Evolutionary conservation across 2,329 filamentous ascomycete species (phyloP), one percentile per base, ranked within the genome.

Genomic region (Ustulina deusta): DNA sequence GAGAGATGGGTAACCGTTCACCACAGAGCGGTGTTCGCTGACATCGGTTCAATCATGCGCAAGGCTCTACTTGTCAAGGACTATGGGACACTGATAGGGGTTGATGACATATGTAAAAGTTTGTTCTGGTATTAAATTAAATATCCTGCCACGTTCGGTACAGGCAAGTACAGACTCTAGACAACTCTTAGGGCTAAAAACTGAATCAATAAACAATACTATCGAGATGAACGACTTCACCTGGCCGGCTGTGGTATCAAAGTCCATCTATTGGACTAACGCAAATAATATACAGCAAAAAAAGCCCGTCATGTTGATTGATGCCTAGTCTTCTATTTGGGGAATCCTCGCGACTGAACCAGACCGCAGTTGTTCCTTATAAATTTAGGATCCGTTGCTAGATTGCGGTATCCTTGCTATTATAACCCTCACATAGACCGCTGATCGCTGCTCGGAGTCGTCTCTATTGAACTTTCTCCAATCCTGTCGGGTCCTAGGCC

Each of bases 241-340:
- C 46, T 46, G 38, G 65, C 20, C 40, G 34, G 55, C 59, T 60
- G 49, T 63, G 52, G 64, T 70, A 65, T 69, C 67, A 58, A 63
- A 63, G 71, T 70, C 71, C 74, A 71, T 74, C 66, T 71, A 73
- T 73, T 67, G 74, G 75, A 77, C 75, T 76, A 77, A 74, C 72
- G 74, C 72, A 77, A 64, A 77, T 77, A 77, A 77, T 78, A 73
- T 78, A 78, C 76, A 78, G 74, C 75, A 77, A 74, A 75, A 70
- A 72, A 69, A 66, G 60, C 66, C 69, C 70, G 69, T 69, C 69
- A 68, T 70, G 67, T 74, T 65, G 69, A 70, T 69, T 66, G 59
- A 71, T 74, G 71, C 72, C 70, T 72, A 72, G 67, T 70, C 67
- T 71, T 69, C 67, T 72, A 70, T 74, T 71, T 71, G 65, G 68